Base-by-base conservation (phyloP, 2,329 filamentous ascomycete genomes). In the Lachnellula hyalina region DNA sequence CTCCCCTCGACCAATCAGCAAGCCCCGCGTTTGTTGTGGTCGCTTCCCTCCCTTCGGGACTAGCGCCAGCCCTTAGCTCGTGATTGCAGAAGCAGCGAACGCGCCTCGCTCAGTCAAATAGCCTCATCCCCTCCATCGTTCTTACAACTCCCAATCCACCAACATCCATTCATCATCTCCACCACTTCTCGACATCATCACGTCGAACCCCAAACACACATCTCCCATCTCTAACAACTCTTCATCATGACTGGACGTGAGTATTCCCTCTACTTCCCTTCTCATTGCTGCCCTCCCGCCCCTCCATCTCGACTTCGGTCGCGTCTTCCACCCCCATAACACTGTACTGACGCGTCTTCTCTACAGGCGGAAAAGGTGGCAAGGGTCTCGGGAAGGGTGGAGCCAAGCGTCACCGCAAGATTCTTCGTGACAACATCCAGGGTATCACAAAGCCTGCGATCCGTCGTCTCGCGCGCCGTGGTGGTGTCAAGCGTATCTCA, bases 401-500 rank as follows among this genome's bases (percentile, higher is more conserved):
- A 76, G 93, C 93, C 78, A 96, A 96, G 89, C 92, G 92, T 78
- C 92, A 96, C 81, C 87, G 92, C 72, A 96, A 96, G 89, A 96
- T 96, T 82, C 84, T 96, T 77, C 90, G 92, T 79, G 92, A 96
- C 88, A 96, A 96, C 88, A 96, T 96, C 74, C 92, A 96, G 82
- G 92, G 92, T 79, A 96, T 96, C 74, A 96, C 92, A 73, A 96
- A 96, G 89, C 92, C 92, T 70, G 92, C 92, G 71, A 96, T 96
- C 78, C 88, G 92, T 72, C 92, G 92, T 94, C 91, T 96, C 75
- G 92, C 92, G 65, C 92, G 92, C 79, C 91, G 92, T 94, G 92
- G 92, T 77, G 92, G 92, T 92, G 92, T 96, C 84, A 96, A 96
- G 89, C 92, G 92, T 96, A 96, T 96, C 72, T 96, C 91, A 71